phyloP scores from a whole-genome alignment of 768 basidiomycete genomes.

The Kwoniella dendrophila region DNA sequence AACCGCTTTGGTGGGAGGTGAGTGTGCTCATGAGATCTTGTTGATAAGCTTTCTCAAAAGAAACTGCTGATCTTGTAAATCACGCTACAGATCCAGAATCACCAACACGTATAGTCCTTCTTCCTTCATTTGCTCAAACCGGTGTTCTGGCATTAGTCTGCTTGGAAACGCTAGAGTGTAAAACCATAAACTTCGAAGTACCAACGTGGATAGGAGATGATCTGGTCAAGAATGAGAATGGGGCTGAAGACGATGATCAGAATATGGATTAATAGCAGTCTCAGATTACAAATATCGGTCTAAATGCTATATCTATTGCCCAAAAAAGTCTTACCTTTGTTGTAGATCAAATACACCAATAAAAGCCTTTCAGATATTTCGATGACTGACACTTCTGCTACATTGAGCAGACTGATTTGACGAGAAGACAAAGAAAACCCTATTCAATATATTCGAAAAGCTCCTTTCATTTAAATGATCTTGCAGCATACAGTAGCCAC shows the following conservation, averaged over 20 bases:
- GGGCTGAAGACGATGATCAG: conserved; percentile 26
- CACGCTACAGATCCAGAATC: conserved; percentile 33
- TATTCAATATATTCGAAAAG: too few relatives aligned
- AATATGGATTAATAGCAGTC: conserved; percentile 30
- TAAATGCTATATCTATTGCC: too few relatives aligned
- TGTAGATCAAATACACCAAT: too few relatives aligned
- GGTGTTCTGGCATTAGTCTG: conserved; percentile 80
- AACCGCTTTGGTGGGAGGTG: conserved; percentile 66
- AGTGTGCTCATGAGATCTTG: too few relatives aligned
- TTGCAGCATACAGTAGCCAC: too few relatives aligned
- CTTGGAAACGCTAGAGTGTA: conserved; percentile 67
- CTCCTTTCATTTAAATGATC: too few relatives aligned
- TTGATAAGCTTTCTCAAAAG: background rate
- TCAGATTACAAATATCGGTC: background rate
- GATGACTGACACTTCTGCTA: too few relatives aligned
- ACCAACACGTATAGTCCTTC: conserved; percentile 67
- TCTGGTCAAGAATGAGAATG: conserved; percentile 8
- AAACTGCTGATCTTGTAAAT: conserved; percentile 19
- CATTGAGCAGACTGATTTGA: too few relatives aligned
- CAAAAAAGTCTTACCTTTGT: too few relatives aligned
- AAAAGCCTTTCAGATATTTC: too few relatives aligned
- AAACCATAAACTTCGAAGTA: conserved; percentile 53
- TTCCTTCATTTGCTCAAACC: conserved; percentile 78
- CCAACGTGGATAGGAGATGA: conserved; percentile 50
- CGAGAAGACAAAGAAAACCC: too few relatives aligned